phyloP scores from a whole-genome alignment of 2,329 filamentous ascomycete species.

The Blastomyces silverae region DNA sequence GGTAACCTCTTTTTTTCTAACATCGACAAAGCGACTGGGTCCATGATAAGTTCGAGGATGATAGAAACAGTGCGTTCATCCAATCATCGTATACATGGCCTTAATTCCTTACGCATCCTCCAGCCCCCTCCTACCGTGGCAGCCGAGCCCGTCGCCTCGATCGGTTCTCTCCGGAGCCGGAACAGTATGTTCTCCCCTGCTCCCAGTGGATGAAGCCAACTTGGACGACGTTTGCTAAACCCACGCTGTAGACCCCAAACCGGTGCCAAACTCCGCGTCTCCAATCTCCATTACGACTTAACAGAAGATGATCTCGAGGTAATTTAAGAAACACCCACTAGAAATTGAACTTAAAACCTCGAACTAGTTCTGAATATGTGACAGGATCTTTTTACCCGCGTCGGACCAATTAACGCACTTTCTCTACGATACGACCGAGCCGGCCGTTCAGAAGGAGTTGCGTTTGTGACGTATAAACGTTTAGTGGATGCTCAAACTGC shows the following conservation, averaged over 20 bases:
- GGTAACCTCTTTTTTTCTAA: constrained; percentile 1
- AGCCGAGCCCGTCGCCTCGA: constrained; percentile 33
- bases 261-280: constrained; percentile 69
- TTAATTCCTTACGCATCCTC: constrained; percentile 23
- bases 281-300: constrained; percentile 89
- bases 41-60: constrained; percentile 80
- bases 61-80: constrained; percentile 47
- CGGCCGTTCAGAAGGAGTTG: constrained; percentile 77
- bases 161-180: constrained; percentile 31
- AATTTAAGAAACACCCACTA: constrained; percentile 24
- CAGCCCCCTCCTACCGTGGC: constrained; percentile 41
- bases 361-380: constrained; percentile 8
- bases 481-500: constrained; percentile 66
- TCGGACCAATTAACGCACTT: constrained; percentile 63
- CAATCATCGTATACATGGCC: constrained; percentile 15
- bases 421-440: constrained; percentile 77
- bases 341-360: constrained; percentile 23
- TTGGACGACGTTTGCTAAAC: constrained; percentile 2
- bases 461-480: constrained; percentile 72
- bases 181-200: constrained; percentile 29
- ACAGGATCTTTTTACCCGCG: constrained; percentile 72
- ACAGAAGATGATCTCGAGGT: constrained; percentile 78
- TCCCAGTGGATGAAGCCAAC: not conserved
- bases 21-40: constrained; percentile 69
- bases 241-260: constrained; percentile 24